Percentiles rank a stretch among this genome's conserved stretches.
These are phyloP conservation scores for Monascus purpureus DNA, from an alignment of 495 filamentous ascomycete species.

Conservation along the genomic window DNA sequence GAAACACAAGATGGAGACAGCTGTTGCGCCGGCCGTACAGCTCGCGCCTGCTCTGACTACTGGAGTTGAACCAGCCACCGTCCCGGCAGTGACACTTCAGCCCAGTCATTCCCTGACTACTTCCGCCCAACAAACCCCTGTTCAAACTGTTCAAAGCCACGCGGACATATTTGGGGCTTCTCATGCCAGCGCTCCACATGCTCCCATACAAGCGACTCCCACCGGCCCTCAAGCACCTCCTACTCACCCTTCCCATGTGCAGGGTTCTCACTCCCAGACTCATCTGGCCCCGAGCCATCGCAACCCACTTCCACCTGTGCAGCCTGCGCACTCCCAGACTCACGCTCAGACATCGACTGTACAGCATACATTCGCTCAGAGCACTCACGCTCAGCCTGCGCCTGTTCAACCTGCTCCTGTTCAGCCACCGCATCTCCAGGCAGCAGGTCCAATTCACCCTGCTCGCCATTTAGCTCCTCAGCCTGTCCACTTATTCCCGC, in stretches of 20 bases:
- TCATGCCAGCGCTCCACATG: no score
- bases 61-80: neutral
- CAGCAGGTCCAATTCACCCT: conserved; percentile 7
- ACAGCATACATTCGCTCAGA: neutral
- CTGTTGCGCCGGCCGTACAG: conserved; percentile 2
- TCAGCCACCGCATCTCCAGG: neutral
- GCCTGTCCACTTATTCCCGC: conserved; percentile 8
- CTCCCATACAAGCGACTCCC: neutral
- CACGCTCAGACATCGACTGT: neutral
- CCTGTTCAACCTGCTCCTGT: neutral
- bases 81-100: no score
- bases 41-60: neutral
- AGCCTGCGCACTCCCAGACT: neutral
- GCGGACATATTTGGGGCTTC: neutral
- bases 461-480: conserved; percentile 6
- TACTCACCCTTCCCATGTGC: neutral
- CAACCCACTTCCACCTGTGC: no score
- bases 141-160: neutral
- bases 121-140: neutral
- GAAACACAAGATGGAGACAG: neutral
- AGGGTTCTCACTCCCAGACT: neutral
- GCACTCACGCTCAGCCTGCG: neutral
- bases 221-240: neutral
- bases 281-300: no score
- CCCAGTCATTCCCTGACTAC: neutral